phyloP scores from a whole-genome alignment of 2,329 filamentous ascomycete species.

The Dactylella cylindrospora region DNA sequence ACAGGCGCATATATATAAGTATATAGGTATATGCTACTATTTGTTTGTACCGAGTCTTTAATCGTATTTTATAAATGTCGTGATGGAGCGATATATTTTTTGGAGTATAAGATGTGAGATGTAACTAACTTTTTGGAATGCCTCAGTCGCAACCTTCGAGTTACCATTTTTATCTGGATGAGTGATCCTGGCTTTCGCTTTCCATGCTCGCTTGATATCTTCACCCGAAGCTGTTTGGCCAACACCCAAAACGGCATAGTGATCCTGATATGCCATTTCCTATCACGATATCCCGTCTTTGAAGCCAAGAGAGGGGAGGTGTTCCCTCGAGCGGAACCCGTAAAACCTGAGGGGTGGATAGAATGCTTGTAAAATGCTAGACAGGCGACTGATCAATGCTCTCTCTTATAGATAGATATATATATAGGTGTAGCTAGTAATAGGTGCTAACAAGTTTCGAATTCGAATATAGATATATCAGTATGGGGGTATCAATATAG shows the following conservation, averaged over 20 bases:
- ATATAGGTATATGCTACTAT: background rate
- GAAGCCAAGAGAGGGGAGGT: no score
- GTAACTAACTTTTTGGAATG: constrained; percentile 14
- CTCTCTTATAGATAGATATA: no score
- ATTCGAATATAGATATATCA: no score
- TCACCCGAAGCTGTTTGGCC: background rate
- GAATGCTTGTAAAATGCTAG: no score
- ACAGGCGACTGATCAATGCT: no score
- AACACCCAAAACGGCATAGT: constrained; percentile 14
- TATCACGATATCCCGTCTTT: no score
- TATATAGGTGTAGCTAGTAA: no score
- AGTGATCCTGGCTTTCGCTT: background rate
- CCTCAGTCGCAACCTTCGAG: background rate
- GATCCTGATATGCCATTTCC: constrained; percentile 2
- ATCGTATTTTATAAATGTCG: background rate
- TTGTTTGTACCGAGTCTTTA: background rate
- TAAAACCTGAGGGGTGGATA: no score
- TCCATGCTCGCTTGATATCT: constrained; percentile 5
- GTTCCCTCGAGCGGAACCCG: no score
- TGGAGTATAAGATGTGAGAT: background rate
- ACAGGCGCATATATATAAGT: no score
- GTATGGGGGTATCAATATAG: no score
- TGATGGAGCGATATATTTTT: background rate
- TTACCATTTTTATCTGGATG: constrained; percentile 22
- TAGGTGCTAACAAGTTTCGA: no score